Percentiles rank a stretch among this genome's conserved stretches.
phyloP scores from a whole-genome alignment of 140 eudicot genomes.

The Erigeron philadelphicus region DNA sequence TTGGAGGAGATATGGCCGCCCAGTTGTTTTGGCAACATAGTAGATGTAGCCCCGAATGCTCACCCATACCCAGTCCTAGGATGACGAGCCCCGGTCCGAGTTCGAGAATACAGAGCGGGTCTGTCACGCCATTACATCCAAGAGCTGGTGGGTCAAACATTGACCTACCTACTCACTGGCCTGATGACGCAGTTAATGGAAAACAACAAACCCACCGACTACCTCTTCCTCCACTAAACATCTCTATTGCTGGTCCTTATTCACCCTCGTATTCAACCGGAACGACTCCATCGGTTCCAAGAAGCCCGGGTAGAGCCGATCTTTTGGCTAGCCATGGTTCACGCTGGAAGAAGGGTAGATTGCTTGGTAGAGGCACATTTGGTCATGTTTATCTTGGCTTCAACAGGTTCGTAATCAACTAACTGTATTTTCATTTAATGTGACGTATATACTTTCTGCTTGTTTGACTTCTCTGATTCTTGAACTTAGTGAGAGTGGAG shows the following conservation, averaged over 20 bases:
- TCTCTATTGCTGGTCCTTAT: slow-evolving; percentile 50
- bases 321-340: slow-evolving; percentile 56
- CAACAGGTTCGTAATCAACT: slow-evolving; percentile 49
- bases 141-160: slow-evolving; percentile 56
- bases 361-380: slow-evolving; percentile 91
- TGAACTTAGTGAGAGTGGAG: slow-evolving; percentile 71
- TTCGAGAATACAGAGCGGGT: slow-evolving; percentile 82
- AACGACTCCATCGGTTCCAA: slow-evolving; percentile 64
- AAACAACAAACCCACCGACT: slow-evolving; percentile 64
- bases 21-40: slow-evolving; percentile 50
- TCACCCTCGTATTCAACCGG: slow-evolving; percentile 78
- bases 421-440: not conserved
- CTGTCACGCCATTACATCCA: slow-evolving; percentile 88
- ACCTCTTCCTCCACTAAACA: slow-evolving; percentile 73
- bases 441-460: not conserved
- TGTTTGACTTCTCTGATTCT: slow-evolving; percentile 5
- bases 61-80: slow-evolving; percentile 84
- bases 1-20: slow-evolving; percentile 51
- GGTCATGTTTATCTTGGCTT: slow-evolving; percentile 93
- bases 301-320: slow-evolving; percentile 71
- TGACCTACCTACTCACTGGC: slow-evolving; percentile 51
- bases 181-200: slow-evolving; percentile 41
- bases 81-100: slow-evolving; percentile 96
- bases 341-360: slow-evolving; percentile 84
- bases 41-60: slow-evolving; percentile 92